Conservation (phyloP, 352 stramenopile genomes). For the Phytophthora syringae region DNA sequence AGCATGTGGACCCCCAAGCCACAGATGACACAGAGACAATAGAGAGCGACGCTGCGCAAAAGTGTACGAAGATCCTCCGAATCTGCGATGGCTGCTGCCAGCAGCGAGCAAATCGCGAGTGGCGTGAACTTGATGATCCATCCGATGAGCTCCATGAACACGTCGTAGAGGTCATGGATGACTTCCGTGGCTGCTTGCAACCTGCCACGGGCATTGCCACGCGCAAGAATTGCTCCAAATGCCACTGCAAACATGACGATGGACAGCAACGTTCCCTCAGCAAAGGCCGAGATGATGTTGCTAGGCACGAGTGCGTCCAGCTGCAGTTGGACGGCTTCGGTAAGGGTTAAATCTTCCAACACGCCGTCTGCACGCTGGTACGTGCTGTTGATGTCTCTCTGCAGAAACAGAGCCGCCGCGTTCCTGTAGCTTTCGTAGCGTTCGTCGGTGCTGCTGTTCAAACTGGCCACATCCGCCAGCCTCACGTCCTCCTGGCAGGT, state of each 20-base stretch:
- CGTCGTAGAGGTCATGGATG: slow-evolving; percentile 47
- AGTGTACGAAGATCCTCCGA: slow-evolving; percentile 34
- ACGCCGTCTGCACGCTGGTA: slow-evolving; percentile 20
- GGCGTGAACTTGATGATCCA: slow-evolving; percentile 54
- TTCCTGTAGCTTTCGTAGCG: slow-evolving; percentile 28
- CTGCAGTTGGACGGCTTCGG: slow-evolving; percentile 34
- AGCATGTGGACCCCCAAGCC: slow-evolving; percentile 45
- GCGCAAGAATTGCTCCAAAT: slow-evolving; percentile 44
- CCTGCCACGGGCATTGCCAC: slow-evolving; percentile 14
- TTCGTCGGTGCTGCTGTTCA: slow-evolving; percentile 34
- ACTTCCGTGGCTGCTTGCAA: slow-evolving; percentile 30
- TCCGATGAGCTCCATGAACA: slow-evolving; percentile 55
- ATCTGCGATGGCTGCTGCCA: slow-evolving; percentile 57
- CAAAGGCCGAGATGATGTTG: slow-evolving; percentile 50
- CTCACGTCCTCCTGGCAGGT: slow-evolving; percentile 10
- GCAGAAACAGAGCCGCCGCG: slow-evolving; percentile 32
- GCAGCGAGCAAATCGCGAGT: slow-evolving; percentile 68
- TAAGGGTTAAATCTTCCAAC: slow-evolving; percentile 27
- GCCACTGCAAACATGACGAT: slow-evolving; percentile 58
- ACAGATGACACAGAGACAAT: slow-evolving; percentile 51
- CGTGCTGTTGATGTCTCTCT: slow-evolving; percentile 41
- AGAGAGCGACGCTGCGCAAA: slow-evolving; percentile 48
- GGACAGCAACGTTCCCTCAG: slow-evolving; percentile 43
- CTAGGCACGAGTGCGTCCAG: slow-evolving; percentile 45
- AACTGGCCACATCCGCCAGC: slow-evolving; percentile 15